A percentile compares a stretch with the other conserved stretches of the same genome.
Evolutionary conservation across 108 stramenopile genomes (phyloP).

Genomic region (Fistulifera pelliculosa): DNA sequence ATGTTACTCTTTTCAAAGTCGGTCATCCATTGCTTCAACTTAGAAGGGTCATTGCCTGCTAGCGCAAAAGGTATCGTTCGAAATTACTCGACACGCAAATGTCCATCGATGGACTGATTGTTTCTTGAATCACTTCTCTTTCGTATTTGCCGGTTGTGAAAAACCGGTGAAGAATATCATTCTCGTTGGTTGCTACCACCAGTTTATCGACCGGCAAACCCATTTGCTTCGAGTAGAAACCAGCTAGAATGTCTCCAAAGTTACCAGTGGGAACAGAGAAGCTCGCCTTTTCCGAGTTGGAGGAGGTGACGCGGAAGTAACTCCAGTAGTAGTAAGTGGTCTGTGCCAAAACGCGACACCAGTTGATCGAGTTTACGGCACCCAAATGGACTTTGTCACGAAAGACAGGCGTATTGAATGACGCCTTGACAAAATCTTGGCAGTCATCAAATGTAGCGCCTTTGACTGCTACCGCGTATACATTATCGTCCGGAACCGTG

Average conservation of each 20-base stretch:
- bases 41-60: conserved; percentile 80
- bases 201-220: conserved; percentile 91
- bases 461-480: conserved; percentile 85
- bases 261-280: conserved; percentile 98
- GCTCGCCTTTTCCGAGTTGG: conserved; percentile 24
- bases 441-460: conserved; percentile 97
- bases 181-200: conserved; percentile 96
- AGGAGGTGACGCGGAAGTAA: conserved; percentile 84
- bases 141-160: conserved; percentile 93
- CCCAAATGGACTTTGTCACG: conserved; percentile 88
- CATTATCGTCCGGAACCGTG: conserved; percentile 90
- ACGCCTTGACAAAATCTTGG: conserved; percentile 97
- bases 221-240: conserved; percentile 98
- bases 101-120: conserved; percentile 96
- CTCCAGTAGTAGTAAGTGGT: conserved; percentile 99
- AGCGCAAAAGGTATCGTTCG: conserved; percentile 95
- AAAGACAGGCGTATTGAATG: conserved; percentile 84
- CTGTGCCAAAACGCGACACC: conserved; percentile 98
- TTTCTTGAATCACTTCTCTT: conserved; percentile 69
- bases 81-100: conserved; percentile 98
- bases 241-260: conserved; percentile 97
- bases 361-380: conserved; percentile 98
- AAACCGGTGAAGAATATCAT: conserved; percentile 98
- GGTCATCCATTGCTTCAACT: conserved; percentile 83
- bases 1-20: conserved; percentile 88